phyloP scores from a whole-genome alignment of 2,329 filamentous ascomycete genomes.

The Penicillium sclerotigenum region DNA sequence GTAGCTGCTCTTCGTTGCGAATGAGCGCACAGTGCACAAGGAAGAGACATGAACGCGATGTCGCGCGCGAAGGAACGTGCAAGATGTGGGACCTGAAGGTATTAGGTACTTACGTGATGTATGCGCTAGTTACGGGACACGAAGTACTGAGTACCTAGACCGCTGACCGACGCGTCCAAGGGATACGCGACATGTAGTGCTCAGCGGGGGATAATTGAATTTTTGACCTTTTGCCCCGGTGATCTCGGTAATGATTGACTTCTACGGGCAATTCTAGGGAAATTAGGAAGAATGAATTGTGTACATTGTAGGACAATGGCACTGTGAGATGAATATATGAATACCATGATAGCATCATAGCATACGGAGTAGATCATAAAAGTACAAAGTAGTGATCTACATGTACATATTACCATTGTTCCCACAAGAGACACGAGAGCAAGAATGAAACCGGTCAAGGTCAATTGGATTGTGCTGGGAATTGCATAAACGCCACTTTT shows the following conservation, averaged over 20 bases:
- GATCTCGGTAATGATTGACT: neutral
- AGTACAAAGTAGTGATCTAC: conserved; percentile 1
- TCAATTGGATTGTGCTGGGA: conserved; percentile 8
- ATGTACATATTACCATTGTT: neutral
- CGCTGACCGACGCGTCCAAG: conserved; percentile 7
- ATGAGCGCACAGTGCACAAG: conserved; percentile 3
- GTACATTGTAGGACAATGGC: neutral
- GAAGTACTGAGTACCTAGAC: conserved; percentile 2
- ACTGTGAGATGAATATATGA: neutral
- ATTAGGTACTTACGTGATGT: conserved; percentile 1
- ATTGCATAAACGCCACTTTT: conserved; percentile 8
- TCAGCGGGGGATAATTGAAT: neutral
- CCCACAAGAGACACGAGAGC: neutral
- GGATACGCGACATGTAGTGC: conserved; percentile 12
- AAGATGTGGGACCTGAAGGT: conserved; percentile 2
- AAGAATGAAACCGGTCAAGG: conserved; percentile 6
- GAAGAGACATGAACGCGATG: conserved; percentile 1
- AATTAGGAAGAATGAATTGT: neutral
- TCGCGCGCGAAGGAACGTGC: neutral
- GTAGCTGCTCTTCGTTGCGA: neutral
- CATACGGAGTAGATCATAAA: neutral
- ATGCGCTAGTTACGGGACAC: neutral
- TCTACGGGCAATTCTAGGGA: neutral
- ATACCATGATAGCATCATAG: neutral
- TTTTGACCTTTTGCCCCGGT: neutral